Conservation (phyloP, 345 rosid species). For the Heritiera littoralis region DNA sequence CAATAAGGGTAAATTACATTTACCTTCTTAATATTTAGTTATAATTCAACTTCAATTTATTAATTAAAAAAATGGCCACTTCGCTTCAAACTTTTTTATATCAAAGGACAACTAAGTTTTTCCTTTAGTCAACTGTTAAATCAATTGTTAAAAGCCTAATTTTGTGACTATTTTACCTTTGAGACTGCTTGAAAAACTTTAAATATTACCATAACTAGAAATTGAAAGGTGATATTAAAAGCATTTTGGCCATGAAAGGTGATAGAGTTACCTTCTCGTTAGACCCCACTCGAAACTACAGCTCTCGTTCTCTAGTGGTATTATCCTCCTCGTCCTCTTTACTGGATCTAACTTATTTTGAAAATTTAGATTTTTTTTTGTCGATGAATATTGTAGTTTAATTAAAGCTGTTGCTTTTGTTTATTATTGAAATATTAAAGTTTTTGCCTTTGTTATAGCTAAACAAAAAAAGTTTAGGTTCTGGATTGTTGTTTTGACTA, state of each 20-base stretch:
- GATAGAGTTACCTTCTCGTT: conserved; percentile 56
- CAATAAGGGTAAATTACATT: too few relatives aligned
- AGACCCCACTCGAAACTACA: conserved; percentile 36
- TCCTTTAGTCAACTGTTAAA: too few relatives aligned
- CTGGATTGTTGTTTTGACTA: not conserved
- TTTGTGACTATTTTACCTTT: too few relatives aligned
- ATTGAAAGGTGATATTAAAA: too few relatives aligned
- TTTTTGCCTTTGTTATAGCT: not conserved
- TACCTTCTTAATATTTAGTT: too few relatives aligned
- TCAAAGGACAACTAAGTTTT: too few relatives aligned
- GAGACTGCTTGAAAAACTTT: too few relatives aligned
- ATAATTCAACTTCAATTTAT: too few relatives aligned
- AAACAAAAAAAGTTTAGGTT: not conserved
- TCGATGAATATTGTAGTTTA: not conserved
- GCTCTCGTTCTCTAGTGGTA: conserved; percentile 19
- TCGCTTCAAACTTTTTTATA: too few relatives aligned
- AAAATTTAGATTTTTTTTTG: not conserved
- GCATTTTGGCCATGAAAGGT: conserved; percentile 70
- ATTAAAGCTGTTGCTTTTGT: not conserved
- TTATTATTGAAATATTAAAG: not conserved
- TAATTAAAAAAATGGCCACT: too few relatives aligned
- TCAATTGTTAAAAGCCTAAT: too few relatives aligned
- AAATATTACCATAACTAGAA: too few relatives aligned
- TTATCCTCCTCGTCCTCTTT: not conserved
- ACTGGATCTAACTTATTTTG: not conserved